A percentile compares a stretch with the other conserved stretches of the same genome.
These are phyloP conservation scores for Aquilaria malaccensis DNA, from an alignment of 345 rosid species.

Conservation along the genomic window DNA sequence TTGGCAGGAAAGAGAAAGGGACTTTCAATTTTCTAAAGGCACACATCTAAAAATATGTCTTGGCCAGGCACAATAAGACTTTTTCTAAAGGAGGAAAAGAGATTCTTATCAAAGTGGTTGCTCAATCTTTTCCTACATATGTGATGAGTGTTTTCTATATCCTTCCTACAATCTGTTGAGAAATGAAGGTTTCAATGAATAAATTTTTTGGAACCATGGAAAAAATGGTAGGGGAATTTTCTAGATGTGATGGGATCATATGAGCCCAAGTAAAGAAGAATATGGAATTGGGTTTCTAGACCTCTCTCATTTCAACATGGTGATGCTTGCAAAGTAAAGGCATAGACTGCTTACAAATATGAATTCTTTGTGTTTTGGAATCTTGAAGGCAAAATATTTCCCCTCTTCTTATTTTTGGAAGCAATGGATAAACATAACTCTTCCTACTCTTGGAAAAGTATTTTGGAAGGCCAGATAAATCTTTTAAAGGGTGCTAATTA, in stretches of 20 bases:
- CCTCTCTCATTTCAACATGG: neutral
- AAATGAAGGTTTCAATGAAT: no score
- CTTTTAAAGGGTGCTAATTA: no score
- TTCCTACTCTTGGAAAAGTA: neutral
- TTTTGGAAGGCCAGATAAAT: neutral
- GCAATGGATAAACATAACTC: neutral
- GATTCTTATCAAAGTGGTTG: neutral
- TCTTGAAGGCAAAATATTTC: neutral
- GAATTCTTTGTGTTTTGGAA: neutral
- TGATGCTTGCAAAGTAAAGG: neutral
- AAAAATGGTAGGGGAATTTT: no score
- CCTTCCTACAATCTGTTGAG: no score
- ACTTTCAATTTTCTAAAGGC: neutral
- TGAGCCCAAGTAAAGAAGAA: no score
- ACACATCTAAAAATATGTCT: neutral
- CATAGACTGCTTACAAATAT: neutral
- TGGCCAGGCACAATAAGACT: neutral
- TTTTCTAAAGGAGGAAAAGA: neutral
- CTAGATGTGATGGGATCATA: no score
- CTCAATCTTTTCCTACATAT: neutral
- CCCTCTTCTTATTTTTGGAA: neutral
- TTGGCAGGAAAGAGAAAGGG: neutral
- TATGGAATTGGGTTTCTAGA: no score
- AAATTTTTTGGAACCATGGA: no score
- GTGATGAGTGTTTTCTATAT: neutral